Conservation (phyloP, 176 grass and related monocot species). For the Calamus simplicifolius region DNA sequence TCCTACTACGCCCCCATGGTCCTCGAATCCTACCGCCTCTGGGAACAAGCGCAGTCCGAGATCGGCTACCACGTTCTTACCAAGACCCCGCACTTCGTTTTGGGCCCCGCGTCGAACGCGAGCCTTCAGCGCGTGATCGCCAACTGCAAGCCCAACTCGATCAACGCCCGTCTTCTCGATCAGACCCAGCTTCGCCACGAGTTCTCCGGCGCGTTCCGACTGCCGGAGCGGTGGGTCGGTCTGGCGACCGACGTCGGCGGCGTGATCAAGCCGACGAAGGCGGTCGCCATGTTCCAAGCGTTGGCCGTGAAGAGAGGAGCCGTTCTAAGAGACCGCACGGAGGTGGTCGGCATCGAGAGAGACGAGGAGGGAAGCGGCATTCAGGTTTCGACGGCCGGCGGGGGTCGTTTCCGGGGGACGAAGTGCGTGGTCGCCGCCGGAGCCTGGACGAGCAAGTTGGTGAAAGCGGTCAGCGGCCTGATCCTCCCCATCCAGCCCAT, state of each 20-base stretch:
- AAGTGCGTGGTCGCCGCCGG: slow-evolving; percentile 62
- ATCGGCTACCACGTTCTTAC: slow-evolving; percentile 62
- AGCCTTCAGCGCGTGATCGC: slow-evolving; percentile 22
- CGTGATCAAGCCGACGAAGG: slow-evolving; percentile 83
- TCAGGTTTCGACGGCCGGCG: background rate
- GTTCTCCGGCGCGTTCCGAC: slow-evolving; percentile 33
- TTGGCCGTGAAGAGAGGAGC: slow-evolving; percentile 49
- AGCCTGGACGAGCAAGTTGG: slow-evolving; percentile 52
- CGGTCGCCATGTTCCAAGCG: slow-evolving; percentile 90
- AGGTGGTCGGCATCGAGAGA: slow-evolving; percentile 44
- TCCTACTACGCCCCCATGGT: slow-evolving; percentile 68
- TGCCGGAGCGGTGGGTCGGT: slow-evolving; percentile 51
- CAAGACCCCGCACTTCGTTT: slow-evolving; percentile 52
- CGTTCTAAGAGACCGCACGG: slow-evolving; percentile 42
- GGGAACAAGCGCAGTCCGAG: slow-evolving; percentile 47
- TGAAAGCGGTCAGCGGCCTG: slow-evolving; percentile 21
- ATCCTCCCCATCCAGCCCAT: slow-evolving; percentile 57
- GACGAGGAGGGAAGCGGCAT: slow-evolving; percentile 11
- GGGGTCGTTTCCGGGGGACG: slow-evolving; percentile 24
- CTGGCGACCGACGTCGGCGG: slow-evolving; percentile 38
- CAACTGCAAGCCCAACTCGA: background rate
- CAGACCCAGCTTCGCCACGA: background rate
- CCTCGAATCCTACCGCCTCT: slow-evolving; percentile 45
- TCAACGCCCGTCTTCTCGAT: slow-evolving; percentile 19
- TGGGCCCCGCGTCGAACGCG: slow-evolving; percentile 31